phyloP scores from a whole-genome alignment of 306 rosid genomes.

The Begonia fuchsioides region DNA sequence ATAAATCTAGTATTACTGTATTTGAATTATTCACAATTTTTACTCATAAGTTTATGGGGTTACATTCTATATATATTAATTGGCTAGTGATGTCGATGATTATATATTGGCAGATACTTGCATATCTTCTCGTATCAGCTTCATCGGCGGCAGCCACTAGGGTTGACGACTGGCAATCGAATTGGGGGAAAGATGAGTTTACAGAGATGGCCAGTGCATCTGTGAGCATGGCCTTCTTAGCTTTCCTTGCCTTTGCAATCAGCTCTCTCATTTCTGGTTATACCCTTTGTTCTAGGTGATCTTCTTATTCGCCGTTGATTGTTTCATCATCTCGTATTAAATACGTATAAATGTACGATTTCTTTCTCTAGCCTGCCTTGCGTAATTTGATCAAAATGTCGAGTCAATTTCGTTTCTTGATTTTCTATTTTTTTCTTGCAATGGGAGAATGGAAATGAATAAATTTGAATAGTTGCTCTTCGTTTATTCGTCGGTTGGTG shows the following conservation, averaged over 20 bases:
- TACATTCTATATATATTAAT: background rate
- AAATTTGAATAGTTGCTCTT: too few species aligned
- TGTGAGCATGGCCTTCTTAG: constrained; percentile 65
- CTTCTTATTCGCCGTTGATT: constrained; percentile 19
- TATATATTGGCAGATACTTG: constrained; percentile 39
- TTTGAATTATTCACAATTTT: too few species aligned
- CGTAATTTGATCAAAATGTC: too few species aligned
- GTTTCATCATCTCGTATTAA: background rate
- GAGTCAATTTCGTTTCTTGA: too few species aligned
- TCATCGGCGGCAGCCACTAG: constrained; percentile 90
- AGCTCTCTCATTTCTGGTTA: constrained; percentile 87
- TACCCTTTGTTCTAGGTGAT: constrained; percentile 41
- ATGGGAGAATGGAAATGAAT: too few species aligned
- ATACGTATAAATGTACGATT: constrained; percentile 1
- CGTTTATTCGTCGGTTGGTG: too few species aligned
- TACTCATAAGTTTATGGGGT: too few species aligned
- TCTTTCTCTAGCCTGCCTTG: background rate
- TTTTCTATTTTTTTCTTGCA: constrained; percentile 3
- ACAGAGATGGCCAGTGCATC: constrained; percentile 91
- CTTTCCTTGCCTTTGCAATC: constrained; percentile 72
- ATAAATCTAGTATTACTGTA: too few species aligned
- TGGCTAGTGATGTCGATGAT: background rate
- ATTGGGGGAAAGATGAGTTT: constrained; percentile 97
- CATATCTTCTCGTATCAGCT: constrained; percentile 87
- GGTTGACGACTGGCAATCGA: constrained; percentile 88